Conservation (phyloP, 345 rosid genomes). For the Syzygium aromaticum region DNA sequence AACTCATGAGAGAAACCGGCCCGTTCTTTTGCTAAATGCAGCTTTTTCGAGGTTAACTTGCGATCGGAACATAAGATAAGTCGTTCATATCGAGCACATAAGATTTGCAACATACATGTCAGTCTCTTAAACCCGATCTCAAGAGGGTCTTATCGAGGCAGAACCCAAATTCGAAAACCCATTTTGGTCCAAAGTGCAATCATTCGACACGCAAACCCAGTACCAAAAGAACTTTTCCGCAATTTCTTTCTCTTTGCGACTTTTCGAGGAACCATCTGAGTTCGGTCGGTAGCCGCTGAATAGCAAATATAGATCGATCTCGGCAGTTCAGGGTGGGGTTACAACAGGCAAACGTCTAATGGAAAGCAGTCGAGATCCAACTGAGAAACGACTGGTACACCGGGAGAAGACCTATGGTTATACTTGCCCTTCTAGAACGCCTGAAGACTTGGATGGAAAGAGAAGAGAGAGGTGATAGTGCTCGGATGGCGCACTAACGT, state of each 20-base stretch:
- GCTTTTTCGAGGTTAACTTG: background rate
- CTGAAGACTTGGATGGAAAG: too few relatives aligned
- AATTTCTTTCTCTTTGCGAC: too few relatives aligned
- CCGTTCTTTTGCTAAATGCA: background rate
- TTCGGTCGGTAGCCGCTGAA: background rate
- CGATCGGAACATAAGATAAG: too few relatives aligned
- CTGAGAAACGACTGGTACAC: background rate
- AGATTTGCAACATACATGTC: background rate
- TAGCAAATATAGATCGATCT: background rate
- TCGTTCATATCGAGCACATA: too few relatives aligned
- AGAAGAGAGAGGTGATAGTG: background rate
- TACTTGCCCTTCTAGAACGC: background rate
- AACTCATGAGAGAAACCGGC: background rate
- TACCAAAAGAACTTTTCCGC: background rate
- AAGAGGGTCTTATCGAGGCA: background rate
- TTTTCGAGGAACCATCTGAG: background rate
- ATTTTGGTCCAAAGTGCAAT: background rate
- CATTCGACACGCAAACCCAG: background rate
- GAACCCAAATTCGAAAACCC: background rate
- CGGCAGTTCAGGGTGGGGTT: too few relatives aligned
- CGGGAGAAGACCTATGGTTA: background rate
- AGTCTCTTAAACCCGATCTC: background rate
- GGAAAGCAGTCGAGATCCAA: background rate
- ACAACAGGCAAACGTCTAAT: background rate
- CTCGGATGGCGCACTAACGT: background rate